Base-by-base conservation (phyloP, 495 filamentous ascomycete genomes). In the Hypoxylon cercidicola region DNA sequence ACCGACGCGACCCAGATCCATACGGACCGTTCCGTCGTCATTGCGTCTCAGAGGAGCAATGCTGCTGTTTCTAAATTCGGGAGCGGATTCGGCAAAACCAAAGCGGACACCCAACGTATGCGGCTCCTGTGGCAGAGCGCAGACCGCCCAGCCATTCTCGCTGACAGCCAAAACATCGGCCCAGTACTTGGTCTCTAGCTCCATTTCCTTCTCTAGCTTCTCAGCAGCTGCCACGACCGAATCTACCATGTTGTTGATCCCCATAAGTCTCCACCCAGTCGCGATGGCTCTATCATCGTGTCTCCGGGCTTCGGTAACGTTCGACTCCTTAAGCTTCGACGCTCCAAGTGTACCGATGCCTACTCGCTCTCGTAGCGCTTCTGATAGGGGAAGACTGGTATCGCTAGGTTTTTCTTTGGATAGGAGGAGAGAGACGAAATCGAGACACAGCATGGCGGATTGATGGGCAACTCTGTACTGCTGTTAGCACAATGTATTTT, bases 111-210 rank as follows among this genome's bases (percentile, higher is more conserved):
- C 92, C 28, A 98, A 78, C 1, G 87, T 88, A 69, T 92, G 86
- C 50, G 81, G 82, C 35, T 94, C 88, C 20, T 88, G 82, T 0
- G 92, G 90, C 20, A 93, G 69, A 20, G 89, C 82, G 65, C 85
- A 92, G 7, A 97, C 71, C 20, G 90, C 85, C 94, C 95, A 99
- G 3, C 93, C 91, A 25, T 88, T 87, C 41, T 93, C 85, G 62
- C 88, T 90, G 23, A 98, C 84, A 18, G 87, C 85, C 28, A 97
- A 74, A 0, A 97, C 84, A 68, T 97, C 87, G 47, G 88, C 81
- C 96, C 96, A 99, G 75, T 97, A 98, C 61, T 84, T 88, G 1
- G 86, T 87, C 74, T 99, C 96, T 11, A 85, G 83, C 30, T 81
- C 77, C 25, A 95, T 88, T 70, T 97, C 93, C 3, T 81, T 80